These are phyloP conservation scores for Aspergillus chevalieri DNA, from an alignment of 2,329 filamentous ascomycete genomes.

Conservation along the genomic window DNA sequence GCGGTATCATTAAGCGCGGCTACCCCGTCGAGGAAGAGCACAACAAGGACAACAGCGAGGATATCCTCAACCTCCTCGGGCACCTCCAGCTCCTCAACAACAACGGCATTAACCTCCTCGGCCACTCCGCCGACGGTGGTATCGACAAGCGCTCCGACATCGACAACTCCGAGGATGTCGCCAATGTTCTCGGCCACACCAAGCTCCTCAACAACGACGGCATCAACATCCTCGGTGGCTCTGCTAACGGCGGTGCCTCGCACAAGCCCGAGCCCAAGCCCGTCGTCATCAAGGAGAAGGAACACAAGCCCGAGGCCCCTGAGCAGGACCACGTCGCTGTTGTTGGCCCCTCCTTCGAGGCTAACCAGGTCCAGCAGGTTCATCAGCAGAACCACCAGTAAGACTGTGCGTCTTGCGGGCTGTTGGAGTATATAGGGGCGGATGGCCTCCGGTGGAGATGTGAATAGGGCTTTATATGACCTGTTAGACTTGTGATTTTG, in stretches of 20 bases:
- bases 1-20: too few species aligned
- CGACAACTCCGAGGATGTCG: not conserved
- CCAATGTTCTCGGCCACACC: not conserved
- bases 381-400: not conserved
- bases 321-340: not conserved
- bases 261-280: not conserved
- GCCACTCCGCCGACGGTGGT: not conserved
- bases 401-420: too few species aligned
- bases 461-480: too few species aligned
- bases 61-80: not conserved
- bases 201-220: not conserved
- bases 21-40: too few species aligned
- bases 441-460: too few species aligned
- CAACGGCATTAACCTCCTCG: not conserved
- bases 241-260: not conserved
- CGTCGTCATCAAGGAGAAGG: not conserved
- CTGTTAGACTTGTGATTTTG: too few species aligned
- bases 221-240: not conserved
- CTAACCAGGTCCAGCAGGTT: not conserved
- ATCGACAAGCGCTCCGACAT: not conserved
- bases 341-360: not conserved
- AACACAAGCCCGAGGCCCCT: not conserved
- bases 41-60: not conserved
- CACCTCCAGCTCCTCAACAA: not conserved
- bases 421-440: too few species aligned